Percentiles rank a stretch among this genome's conserved stretches.
These are phyloP conservation scores for Suillus alpinus DNA, from an alignment of 768 basidiomycete genomes.

Conservation along the genomic window DNA sequence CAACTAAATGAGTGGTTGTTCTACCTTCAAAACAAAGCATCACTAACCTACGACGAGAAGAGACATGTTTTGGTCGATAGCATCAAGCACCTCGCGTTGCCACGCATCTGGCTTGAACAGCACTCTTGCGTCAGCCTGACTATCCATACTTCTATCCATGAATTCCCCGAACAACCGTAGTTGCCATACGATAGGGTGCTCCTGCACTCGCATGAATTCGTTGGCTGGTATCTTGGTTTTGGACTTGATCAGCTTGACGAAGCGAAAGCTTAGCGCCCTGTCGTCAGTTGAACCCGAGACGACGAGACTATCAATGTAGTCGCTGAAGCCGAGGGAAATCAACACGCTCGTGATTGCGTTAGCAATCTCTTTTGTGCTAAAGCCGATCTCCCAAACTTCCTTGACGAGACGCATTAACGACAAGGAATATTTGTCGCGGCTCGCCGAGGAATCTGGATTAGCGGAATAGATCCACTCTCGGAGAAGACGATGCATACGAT, in stretches of 20 bases:
- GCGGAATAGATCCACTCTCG: constrained; percentile 50
- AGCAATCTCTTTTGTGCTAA: constrained; percentile 27
- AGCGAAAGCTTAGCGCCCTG: constrained; percentile 44
- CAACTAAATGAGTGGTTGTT: constrained; percentile 1
- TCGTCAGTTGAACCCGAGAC: constrained; percentile 18
- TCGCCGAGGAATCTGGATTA: constrained; percentile 31
- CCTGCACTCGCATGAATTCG: constrained; percentile 53
- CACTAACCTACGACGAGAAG: constrained; percentile 63
- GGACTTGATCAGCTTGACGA: constrained; percentile 52
- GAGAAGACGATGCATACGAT: constrained; percentile 50
- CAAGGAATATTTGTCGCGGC: constrained; percentile 46
- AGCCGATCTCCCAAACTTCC: constrained; percentile 36
- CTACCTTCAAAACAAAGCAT: not conserved
- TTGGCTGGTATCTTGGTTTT: constrained; percentile 39
- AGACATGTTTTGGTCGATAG: constrained; percentile 55
- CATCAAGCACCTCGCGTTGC: constrained; percentile 66
- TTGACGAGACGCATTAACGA: constrained; percentile 48
- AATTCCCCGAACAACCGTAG: constrained; percentile 66
- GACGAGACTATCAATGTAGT: constrained; percentile 30
- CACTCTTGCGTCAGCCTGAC: constrained; percentile 54
- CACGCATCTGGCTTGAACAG: constrained; percentile 67
- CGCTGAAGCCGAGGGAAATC: constrained; percentile 45
- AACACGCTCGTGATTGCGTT: constrained; percentile 41
- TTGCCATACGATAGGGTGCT: constrained; percentile 64
- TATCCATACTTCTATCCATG: constrained; percentile 74